These are phyloP conservation scores for Diaporthe eres DNA, from an alignment of 2,329 filamentous ascomycete species.

Conservation along the genomic window DNA sequence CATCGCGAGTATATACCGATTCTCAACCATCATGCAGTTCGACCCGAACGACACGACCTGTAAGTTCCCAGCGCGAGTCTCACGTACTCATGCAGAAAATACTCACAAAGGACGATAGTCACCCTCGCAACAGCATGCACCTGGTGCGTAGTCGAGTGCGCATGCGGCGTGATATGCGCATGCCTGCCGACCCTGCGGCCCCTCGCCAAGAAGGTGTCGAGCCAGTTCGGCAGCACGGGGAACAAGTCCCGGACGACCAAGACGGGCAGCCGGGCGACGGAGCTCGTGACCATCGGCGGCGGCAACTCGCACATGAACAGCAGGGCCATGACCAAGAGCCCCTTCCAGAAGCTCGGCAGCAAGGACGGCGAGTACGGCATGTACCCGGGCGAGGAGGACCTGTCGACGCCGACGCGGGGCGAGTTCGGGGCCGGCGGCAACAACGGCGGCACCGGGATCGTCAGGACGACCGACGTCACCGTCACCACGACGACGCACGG, in stretches of 20 bases:
- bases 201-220: slow-evolving; percentile 39
- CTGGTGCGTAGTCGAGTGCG: slow-evolving; percentile 53
- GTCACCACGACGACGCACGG: background rate
- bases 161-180: slow-evolving; percentile 56
- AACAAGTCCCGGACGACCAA: slow-evolving; percentile 19
- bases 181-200: slow-evolving; percentile 60
- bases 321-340: slow-evolving; percentile 35
- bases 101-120: slow-evolving; percentile 34
- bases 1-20: slow-evolving; percentile 48
- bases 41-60: slow-evolving; percentile 47
- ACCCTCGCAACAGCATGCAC: slow-evolving; percentile 50
- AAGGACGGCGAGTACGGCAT: slow-evolving; percentile 26
- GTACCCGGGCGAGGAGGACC: slow-evolving; percentile 13
- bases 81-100: background rate
- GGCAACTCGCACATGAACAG: slow-evolving; percentile 14
- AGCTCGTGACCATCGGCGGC: slow-evolving; percentile 39
- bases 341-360: slow-evolving; percentile 35
- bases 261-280: slow-evolving; percentile 21
- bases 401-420: slow-evolving; percentile 6
- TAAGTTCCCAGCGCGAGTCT: background rate
- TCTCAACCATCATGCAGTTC: slow-evolving; percentile 50
- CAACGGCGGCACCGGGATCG: background rate
- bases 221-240: slow-evolving; percentile 39
- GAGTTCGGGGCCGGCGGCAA: background rate
- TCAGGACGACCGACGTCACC: slow-evolving; percentile 27